Base-by-base conservation (phyloP, 805 yeast genomes). In the Helenozyma rhizophorensis region DNA sequence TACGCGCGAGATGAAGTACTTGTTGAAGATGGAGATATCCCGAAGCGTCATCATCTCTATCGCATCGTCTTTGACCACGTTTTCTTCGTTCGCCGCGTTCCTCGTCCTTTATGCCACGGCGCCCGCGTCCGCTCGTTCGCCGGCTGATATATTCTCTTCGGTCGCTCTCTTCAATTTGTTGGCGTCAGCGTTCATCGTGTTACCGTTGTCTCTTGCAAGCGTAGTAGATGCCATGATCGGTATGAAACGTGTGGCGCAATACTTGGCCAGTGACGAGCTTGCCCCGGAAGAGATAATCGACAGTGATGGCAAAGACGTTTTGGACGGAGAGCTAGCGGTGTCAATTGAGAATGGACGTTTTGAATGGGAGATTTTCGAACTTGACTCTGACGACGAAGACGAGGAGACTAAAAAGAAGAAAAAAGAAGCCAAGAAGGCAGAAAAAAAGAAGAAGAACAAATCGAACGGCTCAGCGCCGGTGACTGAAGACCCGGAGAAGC, bases 91-190 rank as follows among this genome's bases (percentile, higher is more conserved):
- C n/a, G 32, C 35, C 11, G 33, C 34, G 4, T 31, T 38, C 16
- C n/a, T 38, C 32, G 36, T 32, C 7, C 30, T 38, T 4, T 32
- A 32, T 17, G 39, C 34, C 11, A 26, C 32, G 6, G 33, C 33
- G 8, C 11, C 28, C 11, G 27, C 33, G 3, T 21, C 23, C 9
- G 17, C 6, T 13, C 21, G 39, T 12, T 29, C 25, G 14, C 39
- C 42, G 2, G 39, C 42, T 2, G 11, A 27, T 11, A 34, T 38
- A 13, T 38, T 38, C 30, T 32, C 39, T 10, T 38, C 42, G 9
- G 32, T 38, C 4, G 28, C 39, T 6, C 22, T 38, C 28, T 34
- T 38, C 21, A 15, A 26, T 6, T 6, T 32, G 13, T 29, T 38
- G 18, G 25, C 33, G 1, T 19, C 10, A n/a, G 24, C 24, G 13